Evolutionary conservation across 768 basidiomycete species (phyloP), one percentile per base, ranked within the genome.

Genomic region (Macrolepiota dolichaula): DNA sequence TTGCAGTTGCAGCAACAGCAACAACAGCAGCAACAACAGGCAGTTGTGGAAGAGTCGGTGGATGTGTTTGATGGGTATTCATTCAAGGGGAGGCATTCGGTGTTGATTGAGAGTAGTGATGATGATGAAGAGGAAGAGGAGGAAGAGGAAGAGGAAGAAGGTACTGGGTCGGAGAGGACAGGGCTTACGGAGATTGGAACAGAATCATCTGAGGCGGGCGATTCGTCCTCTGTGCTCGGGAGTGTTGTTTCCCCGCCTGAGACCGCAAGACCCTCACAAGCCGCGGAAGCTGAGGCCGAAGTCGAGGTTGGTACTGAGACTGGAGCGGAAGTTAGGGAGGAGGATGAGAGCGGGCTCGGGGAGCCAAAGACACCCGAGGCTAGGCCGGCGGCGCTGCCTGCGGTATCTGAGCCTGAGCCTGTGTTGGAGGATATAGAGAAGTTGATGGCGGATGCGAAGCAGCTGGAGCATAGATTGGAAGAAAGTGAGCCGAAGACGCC

Each of bases 11-110:
- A 42, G 40, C 40, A 49, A 15, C 69, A 66, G 47, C 66, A 49
- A 15, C 19, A 49, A 29, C 44, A 9, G 54, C 29, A 10, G 29
- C 44, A 62, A 27, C 62, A 57, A 49, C 72, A 67, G 12, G 72
- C 73, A 11, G 29, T 7, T 32, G 29, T 32, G 29, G 85, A 88
- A 25, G 81, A 88, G 6, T 74, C 70, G 25, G 77, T 85, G 17
- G 93, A 95, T 71, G 86, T 96, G 32, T 97, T 96, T 69, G 94
- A 95, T 72, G 94, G 94, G 3, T 97, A 97, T 74, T 93, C 91
- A 50, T 97, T 92, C 82, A 93, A 92, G 73, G 94, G 92, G 10
- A 80, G 91, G 17, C 81, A 92, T 73, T 93, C 92, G 1, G 81
- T 94, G 62, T 75, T 93, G 55, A 73, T 93, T 49, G 91, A 89